Base-by-base conservation (phyloP, 2,329 filamentous ascomycete species). In the Colletotrichum tanaceti region DNA sequence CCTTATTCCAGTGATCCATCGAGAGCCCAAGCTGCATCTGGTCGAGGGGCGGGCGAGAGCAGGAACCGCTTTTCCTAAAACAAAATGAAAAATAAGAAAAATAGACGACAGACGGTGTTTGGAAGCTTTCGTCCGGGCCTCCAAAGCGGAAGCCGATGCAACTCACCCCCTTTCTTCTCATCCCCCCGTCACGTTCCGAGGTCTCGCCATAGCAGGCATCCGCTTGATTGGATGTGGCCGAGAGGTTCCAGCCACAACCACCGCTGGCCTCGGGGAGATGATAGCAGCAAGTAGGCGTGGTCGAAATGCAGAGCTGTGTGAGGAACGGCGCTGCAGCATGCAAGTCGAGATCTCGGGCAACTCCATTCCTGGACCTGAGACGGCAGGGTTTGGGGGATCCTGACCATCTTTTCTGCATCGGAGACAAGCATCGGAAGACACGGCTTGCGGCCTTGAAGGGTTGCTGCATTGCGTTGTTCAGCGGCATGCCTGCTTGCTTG, bases 281-380 rank as follows among this genome's bases (percentile, higher is more conserved):
- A n/a, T 9, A 24, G 35, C 24, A 47, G 7, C 39, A 18, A 62
- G 44, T 39, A 54, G 28, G 18, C n/a, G 9, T 22, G 24, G 46
- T 52, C 49, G 16, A 43, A 20, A 3, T 39, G n/a, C 44, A 50
- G 14, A 32, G 46, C 38, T 24, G 28, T 13, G 16, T 44, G n/a
- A 64, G 54, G 62, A 52, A 64, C 46, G 39, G 18, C 20, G 38
- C 58, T 50, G 43, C 52, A 46, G 49, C 53, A 41, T 64, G 16
- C 43, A 43, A 13, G 38, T 16, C 16, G 20, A 32, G 14, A 49
- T 38, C 41, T 16, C 24, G 16, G 54, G 61, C 61, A 63, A 63
- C 61, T 43, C 50, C 43, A 58, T 63, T 63, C 61, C 52, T 63
- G 20, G 41, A 28, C 39, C 52, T 39, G 20, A 24, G 20, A 9